These are phyloP conservation scores for Echinosphaeria canescens DNA, from an alignment of 2,329 filamentous ascomycete species.

Conservation along the genomic window DNA sequence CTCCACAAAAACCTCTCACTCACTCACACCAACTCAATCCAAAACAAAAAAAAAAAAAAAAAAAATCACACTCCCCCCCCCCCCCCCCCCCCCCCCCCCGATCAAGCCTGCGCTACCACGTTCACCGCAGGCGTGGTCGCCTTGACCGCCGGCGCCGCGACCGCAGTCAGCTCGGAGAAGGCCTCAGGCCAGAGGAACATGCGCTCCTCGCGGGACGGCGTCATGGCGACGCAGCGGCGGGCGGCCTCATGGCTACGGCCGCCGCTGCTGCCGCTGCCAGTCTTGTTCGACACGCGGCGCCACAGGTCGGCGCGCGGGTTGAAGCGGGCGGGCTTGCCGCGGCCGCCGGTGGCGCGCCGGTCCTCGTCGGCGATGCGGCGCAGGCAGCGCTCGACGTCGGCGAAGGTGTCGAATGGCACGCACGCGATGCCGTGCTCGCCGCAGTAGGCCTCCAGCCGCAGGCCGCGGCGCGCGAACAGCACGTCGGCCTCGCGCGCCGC, in stretches of 20 bases:
- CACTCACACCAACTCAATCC: no score
- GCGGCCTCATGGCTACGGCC: slow-evolving; percentile 30
- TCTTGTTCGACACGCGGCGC: slow-evolving; percentile 37
- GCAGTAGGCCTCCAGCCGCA: slow-evolving; percentile 45
- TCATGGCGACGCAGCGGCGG: slow-evolving; percentile 10
- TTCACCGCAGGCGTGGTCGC: no score
- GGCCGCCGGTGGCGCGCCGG: slow-evolving; percentile 34
- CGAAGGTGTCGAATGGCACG: slow-evolving; percentile 42
- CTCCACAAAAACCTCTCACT: no score
- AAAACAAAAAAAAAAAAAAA: no score
- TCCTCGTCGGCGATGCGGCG: slow-evolving; percentile 34
- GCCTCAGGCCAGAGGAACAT: slow-evolving; percentile 40
- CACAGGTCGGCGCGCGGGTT: slow-evolving; percentile 49
- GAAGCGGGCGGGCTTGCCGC: slow-evolving; percentile 35
- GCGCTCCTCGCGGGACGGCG: slow-evolving; percentile 32
- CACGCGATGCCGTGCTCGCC: slow-evolving; percentile 35
- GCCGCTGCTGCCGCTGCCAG: slow-evolving; percentile 17
- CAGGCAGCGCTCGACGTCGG: slow-evolving; percentile 40
- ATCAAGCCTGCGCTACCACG: no score
- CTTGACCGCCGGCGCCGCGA: no score
- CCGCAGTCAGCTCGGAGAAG: slow-evolving; percentile 25
- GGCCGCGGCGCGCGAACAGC: slow-evolving; percentile 41
- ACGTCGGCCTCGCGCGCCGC: slow-evolving; percentile 45
- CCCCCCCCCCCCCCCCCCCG: no score
- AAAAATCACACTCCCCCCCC: no score